Evolutionary conservation across 345 rosid species (phyloP), one percentile per base, ranked within the genome.

Genomic region (Eucalyptus regnans): DNA sequence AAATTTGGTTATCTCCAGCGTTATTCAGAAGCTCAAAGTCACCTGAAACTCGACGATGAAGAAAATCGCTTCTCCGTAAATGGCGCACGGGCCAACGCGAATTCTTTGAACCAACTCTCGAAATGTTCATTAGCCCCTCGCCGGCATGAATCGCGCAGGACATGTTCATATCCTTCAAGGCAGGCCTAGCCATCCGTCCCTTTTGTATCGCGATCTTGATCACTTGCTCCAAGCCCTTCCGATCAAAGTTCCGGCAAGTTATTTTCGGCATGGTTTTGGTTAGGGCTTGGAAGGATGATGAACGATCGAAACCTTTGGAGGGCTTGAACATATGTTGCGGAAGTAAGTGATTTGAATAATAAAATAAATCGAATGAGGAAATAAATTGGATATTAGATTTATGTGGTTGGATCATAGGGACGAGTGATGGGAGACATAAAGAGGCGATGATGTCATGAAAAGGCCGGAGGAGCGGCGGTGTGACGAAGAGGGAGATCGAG

Each of bases 291-390:
- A 56, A 56, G 6, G 62, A 23, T 23, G 62, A 56, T 56, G 62
- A 56, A 56, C 2, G 1, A 56, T 56, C 0, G 12, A 56, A 56
- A 4, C 12, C 12, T 2, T 0, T 56, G 1, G 3, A 56, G 3
- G 12, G 62, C 1, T 56, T 56, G 13, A 56, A 56, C 0, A 22
- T 22, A 2, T 4, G 29, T 56, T 23, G 12, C 9, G 2, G 11
- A 8, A 54, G 25, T 2, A 54, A 9, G 62, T 56, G 12, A 23
- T 56, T 56, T 56, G 1, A 0, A 56, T 8, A 56, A 54, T 56
- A 56, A 56, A 56, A 23, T 56, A 23, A 0, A 56, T 0, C 2
- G 3, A 56, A 4, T 22, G 0, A 56, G 5, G 3, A 56, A 8
- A 9, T 56, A 9, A 23, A 56, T 9, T 56, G 1, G 6, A 56